phyloP scores from a whole-genome alignment of 352 stramenopile genomes.

The Phytopythium helicoides region DNA sequence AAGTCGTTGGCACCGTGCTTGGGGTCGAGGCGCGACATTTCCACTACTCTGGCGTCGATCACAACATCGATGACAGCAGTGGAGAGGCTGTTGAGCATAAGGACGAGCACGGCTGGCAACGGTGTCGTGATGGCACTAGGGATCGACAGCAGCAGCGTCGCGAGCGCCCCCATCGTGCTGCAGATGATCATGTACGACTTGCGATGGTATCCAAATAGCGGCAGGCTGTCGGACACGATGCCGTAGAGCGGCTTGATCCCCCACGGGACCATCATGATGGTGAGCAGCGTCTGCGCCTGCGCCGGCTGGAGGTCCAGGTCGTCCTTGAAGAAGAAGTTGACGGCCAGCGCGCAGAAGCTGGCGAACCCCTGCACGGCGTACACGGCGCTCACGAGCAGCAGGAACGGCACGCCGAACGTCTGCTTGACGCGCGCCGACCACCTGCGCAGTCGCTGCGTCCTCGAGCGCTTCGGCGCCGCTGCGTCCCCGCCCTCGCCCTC shows the following conservation, averaged over 20 bases:
- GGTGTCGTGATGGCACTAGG: constrained; percentile 54
- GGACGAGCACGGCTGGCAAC: constrained; percentile 47
- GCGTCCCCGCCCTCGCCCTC: constrained; percentile 15
- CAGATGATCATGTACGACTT: constrained; percentile 94
- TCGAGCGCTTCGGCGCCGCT: constrained; percentile 13
- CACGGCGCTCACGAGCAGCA: constrained; percentile 74
- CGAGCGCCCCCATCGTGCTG: constrained; percentile 59
- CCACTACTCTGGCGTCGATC: constrained; percentile 95
- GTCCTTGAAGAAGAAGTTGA: constrained; percentile 98
- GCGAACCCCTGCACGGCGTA: constrained; percentile 95
- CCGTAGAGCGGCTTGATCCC: constrained; percentile 96
- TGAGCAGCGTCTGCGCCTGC: constrained; percentile 91
- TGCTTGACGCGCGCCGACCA: constrained; percentile 50
- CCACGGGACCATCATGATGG: constrained; percentile 94
- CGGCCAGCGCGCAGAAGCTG: constrained; percentile 89
- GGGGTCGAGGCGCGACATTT: constrained; percentile 88
- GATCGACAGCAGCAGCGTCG: constrained; percentile 60
- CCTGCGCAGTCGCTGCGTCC: constrained; percentile 34
- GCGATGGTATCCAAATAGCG: constrained; percentile 92
- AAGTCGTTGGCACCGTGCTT: constrained; percentile 90
- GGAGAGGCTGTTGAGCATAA: constrained; percentile 84
- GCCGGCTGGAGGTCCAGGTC: constrained; percentile 92
- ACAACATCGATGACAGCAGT: constrained; percentile 96
- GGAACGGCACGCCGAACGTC: constrained; percentile 72
- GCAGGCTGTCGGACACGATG: constrained; percentile 94